Base-by-base conservation (phyloP, 169 alveolate species). In the Besnoitia besnoiti region DNA sequence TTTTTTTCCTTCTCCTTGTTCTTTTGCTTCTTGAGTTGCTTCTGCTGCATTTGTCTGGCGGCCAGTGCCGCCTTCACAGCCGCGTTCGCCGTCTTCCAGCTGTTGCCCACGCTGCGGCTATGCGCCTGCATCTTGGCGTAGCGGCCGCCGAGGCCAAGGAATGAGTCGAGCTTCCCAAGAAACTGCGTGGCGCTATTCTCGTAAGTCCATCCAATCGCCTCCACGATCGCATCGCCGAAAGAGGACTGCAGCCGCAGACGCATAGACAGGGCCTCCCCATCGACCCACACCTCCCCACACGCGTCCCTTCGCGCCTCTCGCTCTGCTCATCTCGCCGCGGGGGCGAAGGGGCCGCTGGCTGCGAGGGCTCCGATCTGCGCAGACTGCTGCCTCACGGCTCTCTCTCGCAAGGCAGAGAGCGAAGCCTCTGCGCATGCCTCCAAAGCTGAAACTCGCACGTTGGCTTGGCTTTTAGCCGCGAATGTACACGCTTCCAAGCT, bases 161-260 rank as follows among this genome's bases (percentile, higher is more conserved):
- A 91, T 0, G 94, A 59, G 82, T 85, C 92, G 37, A 49, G 79
- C 92, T 97, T 97, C 27, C 98, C 98, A 80, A 97, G 93, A 94
- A 92, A 97, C 90, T 97, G 97, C 62, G 96, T 94, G 47, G 98
- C 99, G 87, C 96, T 95, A 90, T 97, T 97, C 85, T 96, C 97
- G 95, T 97, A 97, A 12, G 97, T 96, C 98, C 98, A 97, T 2
- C 98, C 99, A 39, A 97, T 95, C 75, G 98, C 97, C 87, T 96
- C 97, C 39, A 97, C 96, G 88, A 97, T 96, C 44, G 97, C 97
- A 80, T 95, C 97, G 14, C 98, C 96, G 88, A 97, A 97, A 27
- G 98, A 96, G 59, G 96, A 94, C 99, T 97, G 91, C 95, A 95
- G 46, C 73, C 12, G 33, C 7, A 3, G 27, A 55, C n/a, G n/a